These are phyloP conservation scores for Ceratocystis papillata DNA, from an alignment of 2,329 filamentous ascomycete species.

Conservation along the genomic window DNA sequence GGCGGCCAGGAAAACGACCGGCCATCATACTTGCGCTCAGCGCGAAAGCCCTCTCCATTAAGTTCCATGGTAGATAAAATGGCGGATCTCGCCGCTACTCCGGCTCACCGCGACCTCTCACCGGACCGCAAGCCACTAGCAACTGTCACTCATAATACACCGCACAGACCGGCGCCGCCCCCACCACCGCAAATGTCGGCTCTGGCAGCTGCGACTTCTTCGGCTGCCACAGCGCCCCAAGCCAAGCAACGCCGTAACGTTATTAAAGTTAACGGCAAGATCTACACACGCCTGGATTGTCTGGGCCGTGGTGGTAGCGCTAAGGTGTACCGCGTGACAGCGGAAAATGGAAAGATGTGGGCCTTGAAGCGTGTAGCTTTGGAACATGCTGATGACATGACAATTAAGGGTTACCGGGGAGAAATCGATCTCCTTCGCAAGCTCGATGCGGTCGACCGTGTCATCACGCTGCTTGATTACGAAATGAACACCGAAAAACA, in stretches of 20 bases:
- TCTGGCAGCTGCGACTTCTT: conserved; percentile 77
- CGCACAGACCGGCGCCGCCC: conserved; percentile 62
- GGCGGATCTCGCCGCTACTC: conserved; percentile 13
- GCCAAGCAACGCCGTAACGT: conserved; percentile 67
- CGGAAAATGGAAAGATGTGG: conserved; percentile 92
- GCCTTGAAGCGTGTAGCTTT: conserved; percentile 87
- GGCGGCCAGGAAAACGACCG: conserved; percentile 80
- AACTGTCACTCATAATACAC: conserved; percentile 54
- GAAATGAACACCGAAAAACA: conserved; percentile 91
- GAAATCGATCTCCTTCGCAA: conserved; percentile 86
- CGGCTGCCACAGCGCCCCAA: conserved; percentile 36
- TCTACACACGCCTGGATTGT: conserved; percentile 79
- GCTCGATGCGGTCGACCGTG: conserved; percentile 72
- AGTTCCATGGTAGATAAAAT: conserved; percentile 18
- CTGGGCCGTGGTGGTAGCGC: conserved; percentile 87
- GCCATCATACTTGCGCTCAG: conserved; percentile 50
- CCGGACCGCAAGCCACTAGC: conserved; percentile 48
- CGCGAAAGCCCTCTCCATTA: conserved; percentile 17
- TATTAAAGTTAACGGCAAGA: conserved; percentile 79
- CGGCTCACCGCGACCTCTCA: conserved; percentile 31
- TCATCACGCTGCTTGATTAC: conserved; percentile 82
- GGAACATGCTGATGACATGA: conserved; percentile 75
- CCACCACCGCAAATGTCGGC: conserved; percentile 96
- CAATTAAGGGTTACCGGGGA: conserved; percentile 79
- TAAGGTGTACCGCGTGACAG: conserved; percentile 92